Base-by-base conservation (phyloP, 1,284 basidiomycete species). In the Moniliophthora roreri region DNA sequence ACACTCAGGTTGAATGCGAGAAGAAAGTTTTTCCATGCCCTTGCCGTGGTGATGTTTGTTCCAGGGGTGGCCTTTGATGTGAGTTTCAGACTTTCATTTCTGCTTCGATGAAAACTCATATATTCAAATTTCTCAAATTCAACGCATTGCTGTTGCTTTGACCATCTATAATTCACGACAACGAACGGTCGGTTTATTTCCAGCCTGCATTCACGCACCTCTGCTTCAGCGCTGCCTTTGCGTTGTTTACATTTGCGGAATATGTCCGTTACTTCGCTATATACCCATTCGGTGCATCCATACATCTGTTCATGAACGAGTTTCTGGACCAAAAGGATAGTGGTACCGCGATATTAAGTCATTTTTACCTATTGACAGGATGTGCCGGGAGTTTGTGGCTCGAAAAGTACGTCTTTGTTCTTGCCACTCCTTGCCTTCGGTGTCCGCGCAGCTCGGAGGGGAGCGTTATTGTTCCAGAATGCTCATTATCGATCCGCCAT, bases 241-340 rank as follows among this genome's bases (percentile, higher is more conserved):
- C 95, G 4, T 70, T 93, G 57, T 98, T 98, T 74, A 93, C 87
- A n/a, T 97, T 98, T 67, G 86, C 90, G 52, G 95, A 98, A 73
- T 98, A 97, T 72, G 82, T 96, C 58, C 90, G 97, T 48, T 99
- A 98, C 72, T 99, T 98, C 71, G 97, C 97, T 32, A 82, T 99
- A 28, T 98, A 96, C 72, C 97, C 97, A 2, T 91, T 98, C 62
- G 95, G 95, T 7, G 96, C 93, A 4, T 80, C 86, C 10, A 84
- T 99, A 23, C 97, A 99, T 72, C 75, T 98, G 56, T 99, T 99
- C 73, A 87, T 99, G 81, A 91, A 90, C 73, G 96, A 99, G 70
- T 99, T 99, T 66, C 76, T 98, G 65, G 97, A 99, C 69, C 79
- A 89, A 62, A 95, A 95, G 74, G 97, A 99, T 69, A 83, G 87